These are phyloP conservation scores for Termitomyces titanicus DNA, from an alignment of 768 basidiomycete genomes.

Conservation along the genomic window DNA sequence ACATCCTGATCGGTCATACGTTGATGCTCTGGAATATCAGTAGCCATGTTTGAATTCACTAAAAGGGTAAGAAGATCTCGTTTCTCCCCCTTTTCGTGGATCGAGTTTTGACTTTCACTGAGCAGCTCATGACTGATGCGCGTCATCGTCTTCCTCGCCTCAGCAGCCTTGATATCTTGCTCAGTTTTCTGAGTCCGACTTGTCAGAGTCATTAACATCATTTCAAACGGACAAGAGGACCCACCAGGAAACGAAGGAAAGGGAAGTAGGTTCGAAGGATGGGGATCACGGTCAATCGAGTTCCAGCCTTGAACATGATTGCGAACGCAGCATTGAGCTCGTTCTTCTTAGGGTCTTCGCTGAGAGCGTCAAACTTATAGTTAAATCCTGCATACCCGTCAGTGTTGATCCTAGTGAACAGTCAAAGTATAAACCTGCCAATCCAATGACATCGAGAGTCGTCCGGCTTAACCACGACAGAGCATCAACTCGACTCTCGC, in stretches of 20 bases:
- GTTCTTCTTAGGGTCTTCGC: slow-evolving; percentile 25
- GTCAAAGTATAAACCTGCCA: slow-evolving; percentile 46
- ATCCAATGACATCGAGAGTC: slow-evolving; percentile 75
- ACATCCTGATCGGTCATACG: slow-evolving; percentile 19
- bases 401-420: slow-evolving; percentile 20
- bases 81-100: slow-evolving; percentile 18
- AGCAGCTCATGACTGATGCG: slow-evolving; percentile 41
- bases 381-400: slow-evolving; percentile 20
- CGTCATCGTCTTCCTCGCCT: slow-evolving; percentile 32
- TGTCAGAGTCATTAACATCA: neutral
- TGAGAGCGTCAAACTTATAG: slow-evolving; percentile 24
- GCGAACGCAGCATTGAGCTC: slow-evolving; percentile 46
- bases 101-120: slow-evolving; percentile 35
- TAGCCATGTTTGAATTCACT: slow-evolving; percentile 51
- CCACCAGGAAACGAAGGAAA: slow-evolving; percentile 28
- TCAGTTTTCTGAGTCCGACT: slow-evolving; percentile 12
- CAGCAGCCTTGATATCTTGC: slow-evolving; percentile 10
- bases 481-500: slow-evolving; percentile 44
- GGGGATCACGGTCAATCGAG: slow-evolving; percentile 25
- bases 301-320: slow-evolving; percentile 38
- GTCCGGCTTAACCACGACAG: slow-evolving; percentile 61
- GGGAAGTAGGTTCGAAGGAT: slow-evolving; percentile 30
- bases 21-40: slow-evolving; percentile 28
- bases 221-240: slow-evolving; percentile 3
- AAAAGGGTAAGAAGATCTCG: slow-evolving; percentile 46